These are phyloP conservation scores for Globisporangium apiculatum DNA, from an alignment of 352 stramenopile genomes.

Conservation along the genomic window DNA sequence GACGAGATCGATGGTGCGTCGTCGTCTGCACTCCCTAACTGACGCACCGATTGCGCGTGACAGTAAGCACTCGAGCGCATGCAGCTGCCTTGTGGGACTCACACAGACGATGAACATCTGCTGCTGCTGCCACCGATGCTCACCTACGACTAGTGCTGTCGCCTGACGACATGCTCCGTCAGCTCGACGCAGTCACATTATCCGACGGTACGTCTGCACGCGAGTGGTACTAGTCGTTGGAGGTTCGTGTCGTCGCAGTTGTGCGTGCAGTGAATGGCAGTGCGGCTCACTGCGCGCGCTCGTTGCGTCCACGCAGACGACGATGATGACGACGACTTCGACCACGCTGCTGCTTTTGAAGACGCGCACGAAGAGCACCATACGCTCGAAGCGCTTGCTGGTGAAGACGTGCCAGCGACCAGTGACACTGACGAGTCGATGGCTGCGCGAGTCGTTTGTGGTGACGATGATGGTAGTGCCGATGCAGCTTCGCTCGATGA, in stretches of 20 bases:
- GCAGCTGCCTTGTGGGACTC: not conserved
- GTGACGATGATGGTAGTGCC: not conserved
- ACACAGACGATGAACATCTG: not conserved
- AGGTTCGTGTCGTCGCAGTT: too few relatives aligned
- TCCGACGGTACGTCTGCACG: not conserved
- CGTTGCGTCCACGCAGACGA: not conserved
- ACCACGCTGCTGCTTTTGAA: conserved; percentile 1
- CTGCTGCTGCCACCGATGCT: not conserved
- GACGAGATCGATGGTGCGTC: not conserved
- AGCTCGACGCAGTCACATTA: conserved; percentile 21
- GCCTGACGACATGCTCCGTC: conserved; percentile 27
- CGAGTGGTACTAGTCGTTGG: not conserved
- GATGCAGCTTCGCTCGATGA: not conserved
- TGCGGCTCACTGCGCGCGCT: not conserved
- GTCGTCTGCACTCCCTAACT: too few relatives aligned
- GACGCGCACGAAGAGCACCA: conserved; percentile 3
- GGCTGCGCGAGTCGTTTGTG: not conserved
- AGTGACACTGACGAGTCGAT: not conserved
- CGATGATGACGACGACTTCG: conserved; percentile 4
- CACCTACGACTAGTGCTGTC: conserved; percentile 5
- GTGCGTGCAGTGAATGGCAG: too few relatives aligned
- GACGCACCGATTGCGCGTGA: too few relatives aligned
- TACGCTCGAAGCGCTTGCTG: not conserved
- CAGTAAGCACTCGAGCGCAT: too few relatives aligned
- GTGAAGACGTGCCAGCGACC: not conserved